Evolutionary conservation across 768 basidiomycete species (phyloP).

Genomic region (Dioszegia crocea): DNA sequence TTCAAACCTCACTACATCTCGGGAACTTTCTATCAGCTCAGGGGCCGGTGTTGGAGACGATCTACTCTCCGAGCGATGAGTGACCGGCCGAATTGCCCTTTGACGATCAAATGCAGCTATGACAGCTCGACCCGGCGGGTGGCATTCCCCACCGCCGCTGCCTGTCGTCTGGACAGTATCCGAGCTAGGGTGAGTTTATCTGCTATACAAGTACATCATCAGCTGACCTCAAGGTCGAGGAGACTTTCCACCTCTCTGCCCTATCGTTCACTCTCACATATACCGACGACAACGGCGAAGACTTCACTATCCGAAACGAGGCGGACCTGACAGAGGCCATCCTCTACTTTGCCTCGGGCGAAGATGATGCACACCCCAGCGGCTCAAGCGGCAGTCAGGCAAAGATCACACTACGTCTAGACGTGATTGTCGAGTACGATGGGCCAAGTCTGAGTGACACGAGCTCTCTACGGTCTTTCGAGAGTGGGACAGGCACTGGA

Average conservation of each 20-base stretch:
- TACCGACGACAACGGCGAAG: slow-evolving; percentile 77
- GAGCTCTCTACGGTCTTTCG: slow-evolving; percentile 67
- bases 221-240: slow-evolving; percentile 63
- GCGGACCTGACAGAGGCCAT: slow-evolving; percentile 79
- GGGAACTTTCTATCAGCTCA: too few relatives aligned
- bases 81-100: slow-evolving; percentile 65
- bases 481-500: slow-evolving; percentile 61
- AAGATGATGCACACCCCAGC: slow-evolving; percentile 56
- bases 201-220: neutral
- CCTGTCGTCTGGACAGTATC: slow-evolving; percentile 71
- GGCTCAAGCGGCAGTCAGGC: slow-evolving; percentile 54
- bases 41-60: too few relatives aligned
- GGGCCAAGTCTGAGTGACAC: slow-evolving; percentile 87
- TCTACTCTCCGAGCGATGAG: too few relatives aligned
- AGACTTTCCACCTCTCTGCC: slow-evolving; percentile 71
- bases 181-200: slow-evolving; percentile 61
- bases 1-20: too few relatives aligned
- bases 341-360: slow-evolving; percentile 72
- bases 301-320: slow-evolving; percentile 61
- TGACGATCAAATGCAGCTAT: slow-evolving; percentile 78
- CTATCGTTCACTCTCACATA: slow-evolving; percentile 71
- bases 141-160: slow-evolving; percentile 70
- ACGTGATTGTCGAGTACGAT: slow-evolving; percentile 81
- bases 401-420: slow-evolving; percentile 72
- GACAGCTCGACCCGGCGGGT: slow-evolving; percentile 71